Evolutionary conservation across 208 protist species (phyloP).

Genomic region (Tetramitus jugosus): DNA sequence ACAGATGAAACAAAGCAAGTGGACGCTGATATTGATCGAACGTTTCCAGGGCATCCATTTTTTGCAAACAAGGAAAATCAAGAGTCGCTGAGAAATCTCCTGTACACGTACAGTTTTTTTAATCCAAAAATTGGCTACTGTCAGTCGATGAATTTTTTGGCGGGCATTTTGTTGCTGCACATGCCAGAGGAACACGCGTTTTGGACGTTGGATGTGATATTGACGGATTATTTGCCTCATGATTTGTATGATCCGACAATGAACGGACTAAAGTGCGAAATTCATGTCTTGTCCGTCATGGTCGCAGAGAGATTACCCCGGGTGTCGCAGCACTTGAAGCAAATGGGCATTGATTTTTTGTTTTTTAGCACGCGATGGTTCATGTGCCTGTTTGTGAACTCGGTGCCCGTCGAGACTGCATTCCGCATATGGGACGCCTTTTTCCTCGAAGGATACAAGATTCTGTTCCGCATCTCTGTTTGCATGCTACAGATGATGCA

Average conservation of each 20-base stretch:
- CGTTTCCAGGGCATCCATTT: slow-evolving; percentile 2
- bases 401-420: neutral
- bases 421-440: slow-evolving; percentile 14
- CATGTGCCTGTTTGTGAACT: neutral
- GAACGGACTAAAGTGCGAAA: neutral
- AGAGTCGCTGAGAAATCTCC: slow-evolving; percentile 23
- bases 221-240: neutral
- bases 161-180: slow-evolving; percentile 9
- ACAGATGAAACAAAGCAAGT: neutral
- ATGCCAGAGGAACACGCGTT: slow-evolving; percentile 27
- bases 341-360: neutral
- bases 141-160: slow-evolving; percentile 33
- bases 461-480: neutral
- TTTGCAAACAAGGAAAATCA: neutral
- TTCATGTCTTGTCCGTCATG: neutral
- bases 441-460: slow-evolving; percentile 8
- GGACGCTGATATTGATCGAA: slow-evolving; percentile 4
- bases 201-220: slow-evolving; percentile 3
- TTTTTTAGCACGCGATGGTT: neutral
- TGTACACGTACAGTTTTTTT: slow-evolving; percentile 6
- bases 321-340: neutral
- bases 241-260: neutral
- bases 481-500: neutral
- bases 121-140: slow-evolving; percentile 30
- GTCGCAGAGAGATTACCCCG: neutral